Percentiles rank a stretch among this genome's conserved stretches.
These are phyloP conservation scores for Circinella minor DNA, from an alignment of 371 early-diverging fungal genomes.

Conservation along the genomic window DNA sequence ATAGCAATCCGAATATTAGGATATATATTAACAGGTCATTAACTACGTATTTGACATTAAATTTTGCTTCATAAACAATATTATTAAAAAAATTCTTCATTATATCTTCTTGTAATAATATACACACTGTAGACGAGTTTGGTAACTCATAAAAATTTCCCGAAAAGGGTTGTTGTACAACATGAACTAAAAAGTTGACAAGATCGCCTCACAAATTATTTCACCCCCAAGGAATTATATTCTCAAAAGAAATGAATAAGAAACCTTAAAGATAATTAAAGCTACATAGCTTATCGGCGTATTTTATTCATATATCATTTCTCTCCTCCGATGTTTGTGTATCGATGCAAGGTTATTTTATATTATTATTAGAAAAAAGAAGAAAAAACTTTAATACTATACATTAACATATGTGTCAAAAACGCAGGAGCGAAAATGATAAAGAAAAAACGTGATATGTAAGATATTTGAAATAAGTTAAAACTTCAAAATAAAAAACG, in stretches of 20 bases:
- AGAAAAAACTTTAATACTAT: no score
- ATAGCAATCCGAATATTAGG: slow-evolving; percentile 3
- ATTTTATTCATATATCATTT: no score
- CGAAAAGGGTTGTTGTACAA: slow-evolving; percentile 1
- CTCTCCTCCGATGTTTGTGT: no score
- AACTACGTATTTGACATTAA: slow-evolving; percentile 8
- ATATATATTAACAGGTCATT: neutral
- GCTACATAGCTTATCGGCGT: neutral
- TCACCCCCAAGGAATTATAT: neutral
- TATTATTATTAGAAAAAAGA: no score
- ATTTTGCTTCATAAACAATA: slow-evolving; percentile 5
- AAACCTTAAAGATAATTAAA: neutral
- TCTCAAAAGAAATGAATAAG: neutral
- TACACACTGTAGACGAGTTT: neutral
- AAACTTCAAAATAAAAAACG: no score
- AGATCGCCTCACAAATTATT: neutral
- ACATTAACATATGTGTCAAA: no score
- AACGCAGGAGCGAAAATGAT: no score
- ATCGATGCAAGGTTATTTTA: no score
- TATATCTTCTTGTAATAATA: no score
- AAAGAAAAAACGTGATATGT: no score
- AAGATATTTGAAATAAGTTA: no score
- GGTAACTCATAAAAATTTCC: slow-evolving; percentile 6
- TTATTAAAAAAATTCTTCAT: neutral
- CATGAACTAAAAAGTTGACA: slow-evolving; percentile 11